Evolutionary conservation across 192 early-diverging fungal genomes (phyloP), one percentile per base, ranked within the genome.

Genomic region (Kappamyces sp.): DNA sequence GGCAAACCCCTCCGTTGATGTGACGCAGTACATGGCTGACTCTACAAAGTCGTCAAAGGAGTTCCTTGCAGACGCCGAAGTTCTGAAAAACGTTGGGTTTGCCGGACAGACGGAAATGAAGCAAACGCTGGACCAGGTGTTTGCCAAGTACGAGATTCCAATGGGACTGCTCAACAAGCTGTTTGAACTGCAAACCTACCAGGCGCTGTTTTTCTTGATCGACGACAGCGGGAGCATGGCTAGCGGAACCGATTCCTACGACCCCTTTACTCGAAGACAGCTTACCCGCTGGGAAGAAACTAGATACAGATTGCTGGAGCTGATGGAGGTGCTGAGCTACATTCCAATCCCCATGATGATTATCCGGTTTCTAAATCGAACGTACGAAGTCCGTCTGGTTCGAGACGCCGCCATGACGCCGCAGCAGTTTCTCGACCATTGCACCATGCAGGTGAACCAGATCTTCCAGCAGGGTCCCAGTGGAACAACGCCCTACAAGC

Each of bases 261-360:
- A 12, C 7, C 60, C 45, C 11, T 36, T 48, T 14, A 45, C 41
- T 5, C 35, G 48, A 22, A n/a, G n/a, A n/a, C 7, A 37, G 14
- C 33, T 48, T 32, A 63, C 59, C 5, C 35, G 59, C 34, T 61
- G 60, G 60, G 59, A 62, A 61, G 59, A 61, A 61, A 42, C 54
- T 3, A 36, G 34, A 39, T 37, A 61, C n/a, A 51, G 59, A 30
- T 35, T 61, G 42, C 39, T 42, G 43, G 59, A 37, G 38, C 38
- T 61, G 34, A 30, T 61, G 32, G 57, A 61, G 12, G 41, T 61
- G 3, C 7, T 61, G 4, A 45, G 41, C 33, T 61, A 61, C 22
- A 39, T 61, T 62, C 59, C 29, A 7, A 61, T 22, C 4, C 59
- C 37, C 12, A 12, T 34, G 12, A 61, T 55, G 34, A 37, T 12